Conservation (phyloP, 352 stramenopile genomes). For the Globisporangium takayamanum region DNA sequence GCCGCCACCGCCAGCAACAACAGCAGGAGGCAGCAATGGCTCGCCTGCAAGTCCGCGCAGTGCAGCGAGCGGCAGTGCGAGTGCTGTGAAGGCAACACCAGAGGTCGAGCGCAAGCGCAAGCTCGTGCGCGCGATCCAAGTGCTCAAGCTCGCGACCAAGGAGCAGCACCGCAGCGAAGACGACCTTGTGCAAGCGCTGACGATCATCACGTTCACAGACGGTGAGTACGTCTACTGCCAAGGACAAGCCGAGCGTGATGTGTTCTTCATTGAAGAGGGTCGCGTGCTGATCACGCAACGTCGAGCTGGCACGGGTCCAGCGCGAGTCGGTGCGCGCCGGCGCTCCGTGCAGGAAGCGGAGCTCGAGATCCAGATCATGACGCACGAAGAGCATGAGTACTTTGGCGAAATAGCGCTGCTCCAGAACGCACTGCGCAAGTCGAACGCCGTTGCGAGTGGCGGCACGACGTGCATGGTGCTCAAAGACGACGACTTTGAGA, state of each 20-base stretch:
- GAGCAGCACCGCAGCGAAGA: conserved; percentile 40
- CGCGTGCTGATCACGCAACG: conserved; percentile 65
- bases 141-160: conserved; percentile 41
- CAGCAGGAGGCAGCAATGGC: not conserved
- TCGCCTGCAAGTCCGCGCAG: conserved; percentile 5
- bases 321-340: conserved; percentile 16
- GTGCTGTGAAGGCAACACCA: not conserved
- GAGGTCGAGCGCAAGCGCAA: conserved; percentile 36
- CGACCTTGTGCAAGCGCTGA: conserved; percentile 31
- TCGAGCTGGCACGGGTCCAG: conserved; percentile 4
- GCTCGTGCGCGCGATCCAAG: conserved; percentile 39
- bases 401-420: conserved; percentile 62
- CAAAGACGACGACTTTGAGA: conserved; percentile 25
- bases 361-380: conserved; percentile 49
- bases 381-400: conserved; percentile 47
- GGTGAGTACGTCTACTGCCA: conserved; percentile 66
- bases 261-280: conserved; percentile 71
- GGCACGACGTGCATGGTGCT: conserved; percentile 47
- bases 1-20: not conserved
- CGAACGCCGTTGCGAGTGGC: conserved; percentile 48
- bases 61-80: not conserved
- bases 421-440: conserved; percentile 22
- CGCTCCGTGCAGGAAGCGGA: conserved; percentile 40
- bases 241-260: conserved; percentile 41
- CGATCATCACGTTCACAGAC: conserved; percentile 28